Conservation (phyloP, 2,329 filamentous ascomycete genomes). For the Aspergillus pseudonomiae region DNA sequence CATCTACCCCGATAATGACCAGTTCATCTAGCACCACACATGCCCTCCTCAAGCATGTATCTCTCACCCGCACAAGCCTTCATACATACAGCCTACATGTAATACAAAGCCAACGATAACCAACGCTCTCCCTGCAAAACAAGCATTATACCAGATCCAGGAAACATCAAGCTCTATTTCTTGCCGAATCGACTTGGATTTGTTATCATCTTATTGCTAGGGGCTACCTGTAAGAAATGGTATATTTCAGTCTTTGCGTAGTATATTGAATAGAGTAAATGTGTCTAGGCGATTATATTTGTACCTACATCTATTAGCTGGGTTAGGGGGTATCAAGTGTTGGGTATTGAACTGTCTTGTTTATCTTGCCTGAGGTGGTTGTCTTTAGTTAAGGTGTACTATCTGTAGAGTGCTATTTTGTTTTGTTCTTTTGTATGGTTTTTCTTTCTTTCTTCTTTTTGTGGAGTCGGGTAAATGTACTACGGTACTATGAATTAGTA, state of each 20-base stretch:
- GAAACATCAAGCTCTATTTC: no score
- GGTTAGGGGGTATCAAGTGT: not conserved
- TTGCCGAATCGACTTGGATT: not conserved
- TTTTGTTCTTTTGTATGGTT: not conserved
- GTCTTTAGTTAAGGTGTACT: no score
- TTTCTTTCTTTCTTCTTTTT: not conserved
- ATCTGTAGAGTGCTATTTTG: not conserved
- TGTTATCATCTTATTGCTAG: not conserved
- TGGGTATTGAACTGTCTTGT: not conserved
- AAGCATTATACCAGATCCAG: not conserved
- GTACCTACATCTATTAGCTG: not conserved
- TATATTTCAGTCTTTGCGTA: not conserved
- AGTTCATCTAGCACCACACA: not conserved
- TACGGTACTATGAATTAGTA: not conserved
- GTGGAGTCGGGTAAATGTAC: not conserved
- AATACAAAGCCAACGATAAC: not conserved
- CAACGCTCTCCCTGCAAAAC: not conserved
- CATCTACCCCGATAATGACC: not conserved
- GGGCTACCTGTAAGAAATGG: not conserved
- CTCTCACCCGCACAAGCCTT: no score
- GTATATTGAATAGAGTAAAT: not conserved
- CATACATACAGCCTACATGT: not conserved
- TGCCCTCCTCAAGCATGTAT: no score
- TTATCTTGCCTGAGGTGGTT: not conserved
- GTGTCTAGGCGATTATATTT: not conserved